Evolutionary conservation across 305 asterid genomes (phyloP), one percentile per base, ranked within the genome.

Genomic region (Solanum hybrid): DNA sequence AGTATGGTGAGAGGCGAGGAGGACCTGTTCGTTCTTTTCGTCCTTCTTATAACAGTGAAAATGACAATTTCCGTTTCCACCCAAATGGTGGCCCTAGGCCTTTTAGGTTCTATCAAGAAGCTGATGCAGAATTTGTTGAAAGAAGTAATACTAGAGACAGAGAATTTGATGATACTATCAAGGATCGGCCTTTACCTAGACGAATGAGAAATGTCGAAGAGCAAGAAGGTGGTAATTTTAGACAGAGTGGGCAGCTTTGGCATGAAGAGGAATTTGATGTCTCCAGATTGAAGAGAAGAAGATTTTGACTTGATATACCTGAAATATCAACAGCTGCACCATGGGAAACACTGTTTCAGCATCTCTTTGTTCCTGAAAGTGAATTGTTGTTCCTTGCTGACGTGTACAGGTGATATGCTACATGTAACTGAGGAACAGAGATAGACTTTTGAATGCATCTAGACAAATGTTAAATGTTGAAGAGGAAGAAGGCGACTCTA

Each of bases 161-260:
- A 92, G 99, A 95, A 85, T 97, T 95, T 91, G 97, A 95, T 87
- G 97, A 95, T 75, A 93, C 91, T 83, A 84, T 93, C 79, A 94
- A 96, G 95, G 94, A 90, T 89, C 94, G 95, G 38, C 89, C 94
- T 41, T 88, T 94, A 0, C 89, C 94, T 0, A 93, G 98, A 89
- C 93, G 96, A 82, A 92, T 93, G 91, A 93, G 97, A 89, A 93
- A 91, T 89, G 92, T 93, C 7, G 98, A 94, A 88, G 98, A 95
- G 88, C 96, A 93, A 90, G 96, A 95, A 75, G 97, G 93, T 91
- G 97, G 94, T 91, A 94, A 91, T 92, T 92, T 95, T 77, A 80
- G 79, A 87, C 94, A 95, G 15, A 86, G 89, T 73, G 95, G 92
- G 80, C 93, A 95, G 92, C 93, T 91, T 33, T 96, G 98, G 99